phyloP scores from a whole-genome alignment of 306 rosid genomes.

The Casuarina cunninghamiana region DNA sequence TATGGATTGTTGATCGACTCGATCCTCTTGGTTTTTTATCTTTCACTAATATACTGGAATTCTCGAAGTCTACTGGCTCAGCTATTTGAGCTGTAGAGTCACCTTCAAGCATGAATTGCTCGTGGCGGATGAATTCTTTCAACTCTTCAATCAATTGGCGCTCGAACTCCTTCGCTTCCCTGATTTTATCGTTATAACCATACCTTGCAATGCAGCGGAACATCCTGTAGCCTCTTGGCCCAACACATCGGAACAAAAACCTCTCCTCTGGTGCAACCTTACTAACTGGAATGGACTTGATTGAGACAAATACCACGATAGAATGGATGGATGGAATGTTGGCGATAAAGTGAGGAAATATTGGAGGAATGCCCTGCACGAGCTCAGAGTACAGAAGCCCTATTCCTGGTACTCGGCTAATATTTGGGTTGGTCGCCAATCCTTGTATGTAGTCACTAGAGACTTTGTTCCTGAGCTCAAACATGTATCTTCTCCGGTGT shows the following conservation, averaged over 20 bases:
- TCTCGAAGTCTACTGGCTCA: not conserved
- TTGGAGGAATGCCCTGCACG: conserved; percentile 85
- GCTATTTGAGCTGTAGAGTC: not conserved
- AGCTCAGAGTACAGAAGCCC: conserved; percentile 74
- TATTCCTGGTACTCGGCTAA: conserved; percentile 65
- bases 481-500: conserved; percentile 62
- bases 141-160: conserved; percentile 49
- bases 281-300: conserved; percentile 68
- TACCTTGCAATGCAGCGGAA: conserved; percentile 77
- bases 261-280: conserved; percentile 61
- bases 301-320: conserved; percentile 62
- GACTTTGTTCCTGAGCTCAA: conserved; percentile 65
- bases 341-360: conserved; percentile 62
- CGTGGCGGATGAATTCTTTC: conserved; percentile 48
- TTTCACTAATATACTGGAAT: not conserved
- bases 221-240: conserved; percentile 53
- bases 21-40: not conserved
- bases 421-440: conserved; percentile 32
- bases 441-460: conserved; percentile 52
- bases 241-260: conserved; percentile 66
- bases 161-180: conserved; percentile 55
- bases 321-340: conserved; percentile 73
- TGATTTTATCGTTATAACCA: conserved; percentile 61
- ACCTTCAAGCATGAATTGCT: conserved; percentile 35
- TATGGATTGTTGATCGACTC: conserved; percentile 4